These are phyloP conservation scores for Schizosaccharomyces osmophilus DNA, from an alignment of 805 yeast species.

Conservation along the genomic window DNA sequence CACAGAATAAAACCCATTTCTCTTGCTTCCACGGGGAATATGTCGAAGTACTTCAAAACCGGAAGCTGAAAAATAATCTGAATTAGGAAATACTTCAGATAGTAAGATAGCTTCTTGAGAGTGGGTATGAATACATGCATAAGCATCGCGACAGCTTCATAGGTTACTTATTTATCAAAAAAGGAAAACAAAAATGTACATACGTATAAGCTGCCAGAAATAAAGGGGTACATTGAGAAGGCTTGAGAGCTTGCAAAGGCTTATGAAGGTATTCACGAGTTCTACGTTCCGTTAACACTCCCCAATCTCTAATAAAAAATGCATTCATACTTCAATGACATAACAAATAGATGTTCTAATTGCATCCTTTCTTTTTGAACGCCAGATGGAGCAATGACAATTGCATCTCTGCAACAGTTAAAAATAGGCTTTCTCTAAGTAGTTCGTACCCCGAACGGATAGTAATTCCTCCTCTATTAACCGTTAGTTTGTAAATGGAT, in stretches of 20 bases:
- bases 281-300: constrained; percentile 17
- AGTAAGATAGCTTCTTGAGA: constrained; percentile 25
- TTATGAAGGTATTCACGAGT: constrained; percentile 27
- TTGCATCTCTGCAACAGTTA: constrained; percentile 17
- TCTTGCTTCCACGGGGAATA: not conserved
- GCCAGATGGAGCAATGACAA: constrained; percentile 83
- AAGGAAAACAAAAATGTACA: not conserved
- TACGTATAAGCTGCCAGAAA: constrained; percentile 43
- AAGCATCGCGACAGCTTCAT: constrained; percentile 32
- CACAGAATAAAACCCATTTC: not conserved
- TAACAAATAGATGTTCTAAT: constrained; percentile 62
- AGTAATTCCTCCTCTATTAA: constrained; percentile 57
- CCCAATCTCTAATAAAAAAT: no score
- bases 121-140: constrained; percentile 88
- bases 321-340: constrained; percentile 10
- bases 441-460: constrained; percentile 22
- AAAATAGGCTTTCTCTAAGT: not conserved
- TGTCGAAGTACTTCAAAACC: not conserved
- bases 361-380: constrained; percentile 76
- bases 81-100: not conserved
- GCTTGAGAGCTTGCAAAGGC: constrained; percentile 41
- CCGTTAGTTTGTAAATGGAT: not conserved
- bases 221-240: constrained; percentile 85
- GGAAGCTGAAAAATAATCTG: not conserved
- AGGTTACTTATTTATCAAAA: not conserved